Conservation (phyloP, 169 alveolate species). For the Plasmodium cynomolgi region DNA sequence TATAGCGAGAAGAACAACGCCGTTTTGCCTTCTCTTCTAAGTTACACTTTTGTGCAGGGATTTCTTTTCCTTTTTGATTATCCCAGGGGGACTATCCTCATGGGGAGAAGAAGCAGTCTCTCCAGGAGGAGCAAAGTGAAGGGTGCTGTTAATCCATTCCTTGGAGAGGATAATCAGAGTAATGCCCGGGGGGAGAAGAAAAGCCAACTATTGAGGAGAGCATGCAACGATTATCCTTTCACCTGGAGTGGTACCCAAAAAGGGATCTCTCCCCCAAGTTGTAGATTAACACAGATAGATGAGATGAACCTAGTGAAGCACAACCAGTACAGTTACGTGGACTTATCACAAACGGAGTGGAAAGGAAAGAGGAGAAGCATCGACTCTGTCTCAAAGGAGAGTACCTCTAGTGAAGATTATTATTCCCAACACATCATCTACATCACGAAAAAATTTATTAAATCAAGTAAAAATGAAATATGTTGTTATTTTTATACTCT, state of each 20-base stretch:
- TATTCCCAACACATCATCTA: not conserved
- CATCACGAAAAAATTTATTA: slow-evolving; percentile 4
- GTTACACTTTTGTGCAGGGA: slow-evolving; percentile 22
- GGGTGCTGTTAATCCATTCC: not conserved
- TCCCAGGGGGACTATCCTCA: not conserved
- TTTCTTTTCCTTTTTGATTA: slow-evolving; percentile 54
- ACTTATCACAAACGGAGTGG: not conserved
- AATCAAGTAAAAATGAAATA: not conserved
- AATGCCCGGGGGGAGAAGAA: not conserved
- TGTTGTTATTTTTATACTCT: slow-evolving; percentile 47
- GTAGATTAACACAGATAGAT: not conserved
- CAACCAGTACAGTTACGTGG: not conserved
- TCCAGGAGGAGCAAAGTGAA: not conserved
- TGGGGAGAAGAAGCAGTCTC: not conserved
- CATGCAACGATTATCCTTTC: not conserved
- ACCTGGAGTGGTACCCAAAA: not conserved
- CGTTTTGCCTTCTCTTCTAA: slow-evolving; percentile 13
- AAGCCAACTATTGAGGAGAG: not conserved
- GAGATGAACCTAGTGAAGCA: not conserved
- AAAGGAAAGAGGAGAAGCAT: not conserved
- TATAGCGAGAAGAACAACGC: slow-evolving; percentile 53
- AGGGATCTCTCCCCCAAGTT: not conserved
- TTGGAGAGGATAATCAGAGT: not conserved
- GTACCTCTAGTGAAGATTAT: not conserved
- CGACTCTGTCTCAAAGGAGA: not conserved